Evolutionary conservation across 805 yeast species (phyloP).

Genomic region (baker's yeast (Saccharomyces cerevisiae)): DNA sequence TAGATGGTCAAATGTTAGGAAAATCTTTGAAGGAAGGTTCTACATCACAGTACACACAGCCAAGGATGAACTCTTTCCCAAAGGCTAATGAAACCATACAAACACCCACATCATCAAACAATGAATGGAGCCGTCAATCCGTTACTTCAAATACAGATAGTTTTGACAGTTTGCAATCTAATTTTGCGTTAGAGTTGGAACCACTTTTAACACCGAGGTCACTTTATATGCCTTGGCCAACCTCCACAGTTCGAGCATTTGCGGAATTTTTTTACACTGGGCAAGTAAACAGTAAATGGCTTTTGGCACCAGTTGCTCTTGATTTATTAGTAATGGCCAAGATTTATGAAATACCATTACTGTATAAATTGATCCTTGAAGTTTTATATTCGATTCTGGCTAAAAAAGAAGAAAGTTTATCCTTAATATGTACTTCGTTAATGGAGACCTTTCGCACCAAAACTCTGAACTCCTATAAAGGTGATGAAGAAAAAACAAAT

Average conservation of each 20-base stretch:
- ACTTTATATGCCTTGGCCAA: constrained; percentile 59
- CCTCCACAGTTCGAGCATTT: constrained; percentile 53
- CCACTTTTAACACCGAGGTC: constrained; percentile 61
- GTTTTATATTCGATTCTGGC: constrained; percentile 63
- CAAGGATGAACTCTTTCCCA: constrained; percentile 1
- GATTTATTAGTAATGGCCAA: constrained; percentile 57
- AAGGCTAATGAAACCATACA: neutral
- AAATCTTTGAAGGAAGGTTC: neutral
- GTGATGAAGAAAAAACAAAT: constrained; percentile 18
- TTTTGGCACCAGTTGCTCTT: constrained; percentile 57
- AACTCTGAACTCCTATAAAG: constrained; percentile 14
- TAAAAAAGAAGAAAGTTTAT: constrained; percentile 47
- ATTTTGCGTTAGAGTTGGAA: constrained; percentile 34
- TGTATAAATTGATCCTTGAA: constrained; percentile 63
- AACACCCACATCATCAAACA: constrained; percentile 1
- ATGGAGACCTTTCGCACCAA: constrained; percentile 17
- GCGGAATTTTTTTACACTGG: constrained; percentile 73
- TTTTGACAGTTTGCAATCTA: constrained; percentile 11
- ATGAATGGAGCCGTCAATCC: constrained; percentile 3
- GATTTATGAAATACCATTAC: constrained; percentile 57
- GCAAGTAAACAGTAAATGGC: constrained; percentile 69
- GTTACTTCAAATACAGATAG: constrained; percentile 11
- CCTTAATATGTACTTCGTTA: constrained; percentile 19
- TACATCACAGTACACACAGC: neutral
- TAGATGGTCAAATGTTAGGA: constrained; percentile 13